A percentile compares a stretch with the other conserved stretches of the same genome.
These are phyloP conservation scores for Talaromyces sp. DNA, from an alignment of 2,329 filamentous ascomycete species.

Conservation along the genomic window DNA sequence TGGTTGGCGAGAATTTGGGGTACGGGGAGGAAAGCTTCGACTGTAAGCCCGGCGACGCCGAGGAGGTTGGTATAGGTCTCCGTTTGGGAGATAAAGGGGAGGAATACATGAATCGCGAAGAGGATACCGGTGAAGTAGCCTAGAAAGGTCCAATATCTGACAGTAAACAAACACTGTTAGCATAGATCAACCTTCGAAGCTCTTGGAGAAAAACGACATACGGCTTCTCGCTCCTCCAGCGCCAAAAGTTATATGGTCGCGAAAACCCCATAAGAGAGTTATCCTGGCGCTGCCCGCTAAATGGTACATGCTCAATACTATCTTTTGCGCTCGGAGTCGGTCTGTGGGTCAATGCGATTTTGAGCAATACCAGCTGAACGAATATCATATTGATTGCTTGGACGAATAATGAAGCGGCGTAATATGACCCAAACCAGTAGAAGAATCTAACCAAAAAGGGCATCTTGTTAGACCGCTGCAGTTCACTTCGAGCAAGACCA, in stretches of 20 bases:
- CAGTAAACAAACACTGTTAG: neutral
- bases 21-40: constrained; percentile 45
- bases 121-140: constrained; percentile 49
- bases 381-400: constrained; percentile 58
- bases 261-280: constrained; percentile 26
- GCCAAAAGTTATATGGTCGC: constrained; percentile 60
- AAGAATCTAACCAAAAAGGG: constrained; percentile 46
- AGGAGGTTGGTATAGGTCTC: constrained; percentile 41
- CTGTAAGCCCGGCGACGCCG: constrained; percentile 43
- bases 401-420: constrained; percentile 53
- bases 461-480: neutral
- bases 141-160: constrained; percentile 55
- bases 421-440: constrained; percentile 62
- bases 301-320: constrained; percentile 39
- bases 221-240: constrained; percentile 53
- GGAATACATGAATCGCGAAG: constrained; percentile 49
- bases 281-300: constrained; percentile 28
- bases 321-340: constrained; percentile 37
- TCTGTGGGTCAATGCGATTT: constrained; percentile 57
- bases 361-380: constrained; percentile 55
- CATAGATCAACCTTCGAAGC: neutral
- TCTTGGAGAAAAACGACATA: constrained; percentile 27
- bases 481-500: neutral
- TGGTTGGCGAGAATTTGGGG: constrained; percentile 47
- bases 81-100: constrained; percentile 44